Evolutionary conservation across 2,329 filamentous ascomycete genomes (phyloP), one percentile per base, ranked within the genome.

Genomic region (Hymenoscyphus fructigenus): DNA sequence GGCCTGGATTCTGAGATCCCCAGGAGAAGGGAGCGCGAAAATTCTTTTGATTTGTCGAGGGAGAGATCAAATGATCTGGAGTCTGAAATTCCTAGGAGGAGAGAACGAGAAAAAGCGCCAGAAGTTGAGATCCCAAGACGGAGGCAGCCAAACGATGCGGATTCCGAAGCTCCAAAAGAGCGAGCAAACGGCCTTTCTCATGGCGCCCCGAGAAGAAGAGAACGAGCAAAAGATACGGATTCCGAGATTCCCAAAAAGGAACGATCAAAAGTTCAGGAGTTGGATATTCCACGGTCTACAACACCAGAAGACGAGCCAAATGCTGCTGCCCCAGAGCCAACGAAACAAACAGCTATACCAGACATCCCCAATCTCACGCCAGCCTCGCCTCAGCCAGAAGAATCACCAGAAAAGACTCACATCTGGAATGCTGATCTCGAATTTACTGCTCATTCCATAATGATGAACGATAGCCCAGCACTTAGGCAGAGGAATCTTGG

Each of bases 341-440:
- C 41, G 20, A 50, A 50, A 47, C 15, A 10, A 50, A 3, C n/a
- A 9, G 26, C 3, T 6, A 20, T 20, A 50, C n/a, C 44, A 20
- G 44, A 50, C n/a, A 12, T 58, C 9, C 64, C 64, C 20, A 63
- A 66, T 62, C 65, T 65, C 4, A 71, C 68, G 36, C 68, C 68
- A 57, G 67, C 71, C n/a, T 57, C 65, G 10, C 70, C 70, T 15
- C 59, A 68, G 36, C 69, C 68, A 50, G 34, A 58, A 53, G 34
- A 47, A 6, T 66, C 65, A n/a, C 62, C 65, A 23, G 68, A 69
- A 60, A 68, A 68, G 58, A 66, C 60, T 53, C 60, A 60, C 28
- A 50, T 66, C n/a, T 74, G 71, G 70, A 63, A 70, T 60, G 69
- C 69, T 29, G 72, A 74, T 38, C 55, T 71, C 10, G 73, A 75